Conservation (phyloP, 768 basidiomycete species). For the Gelatoporia subvermispora region DNA sequence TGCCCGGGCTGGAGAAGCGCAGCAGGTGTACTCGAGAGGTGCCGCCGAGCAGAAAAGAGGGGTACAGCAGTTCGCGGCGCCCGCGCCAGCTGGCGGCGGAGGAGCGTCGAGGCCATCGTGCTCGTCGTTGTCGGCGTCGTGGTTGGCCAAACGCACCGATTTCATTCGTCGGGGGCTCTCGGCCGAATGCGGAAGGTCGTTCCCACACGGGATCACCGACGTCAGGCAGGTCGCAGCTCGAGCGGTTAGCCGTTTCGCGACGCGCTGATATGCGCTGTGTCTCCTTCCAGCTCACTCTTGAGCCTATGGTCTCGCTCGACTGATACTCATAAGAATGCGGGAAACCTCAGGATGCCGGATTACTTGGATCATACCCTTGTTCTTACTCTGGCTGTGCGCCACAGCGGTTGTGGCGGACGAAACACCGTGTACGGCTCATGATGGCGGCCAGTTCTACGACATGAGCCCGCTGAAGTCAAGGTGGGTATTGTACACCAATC, state of each 20-base stretch:
- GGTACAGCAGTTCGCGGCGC: slow-evolving; percentile 32
- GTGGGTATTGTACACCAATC: slow-evolving; percentile 35
- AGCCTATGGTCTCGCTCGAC: too few relatives aligned
- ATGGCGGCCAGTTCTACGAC: slow-evolving; percentile 59
- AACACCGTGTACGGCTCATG: slow-evolving; percentile 55
- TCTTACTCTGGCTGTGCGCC: slow-evolving; percentile 7
- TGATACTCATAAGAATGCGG: too few relatives aligned
- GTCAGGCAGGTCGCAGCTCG: neutral
- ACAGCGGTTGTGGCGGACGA: slow-evolving; percentile 31
- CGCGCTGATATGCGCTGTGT: slow-evolving; percentile 1
- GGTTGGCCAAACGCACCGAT: slow-evolving; percentile 23
- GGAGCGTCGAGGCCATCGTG: slow-evolving; percentile 60
- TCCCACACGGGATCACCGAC: slow-evolving; percentile 13
- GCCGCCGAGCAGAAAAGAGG: slow-evolving; percentile 29
- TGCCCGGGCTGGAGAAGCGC: slow-evolving; percentile 15
- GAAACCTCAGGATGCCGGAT: too few relatives aligned
- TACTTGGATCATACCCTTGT: neutral
- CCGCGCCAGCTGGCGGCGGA: slow-evolving; percentile 52
- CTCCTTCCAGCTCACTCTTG: too few relatives aligned
- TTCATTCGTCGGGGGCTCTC: slow-evolving; percentile 21
- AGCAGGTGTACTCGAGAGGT: slow-evolving; percentile 34
- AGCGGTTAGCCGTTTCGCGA: neutral
- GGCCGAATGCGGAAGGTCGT: slow-evolving; percentile 8
- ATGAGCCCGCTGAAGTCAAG: slow-evolving; percentile 54
- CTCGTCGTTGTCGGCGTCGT: slow-evolving; percentile 18